A percentile compares a stretch with the other conserved stretches of the same genome.
These are phyloP conservation scores for Irpex rosettiformis DNA, from an alignment of 1,284 basidiomycete genomes.

Conservation along the genomic window DNA sequence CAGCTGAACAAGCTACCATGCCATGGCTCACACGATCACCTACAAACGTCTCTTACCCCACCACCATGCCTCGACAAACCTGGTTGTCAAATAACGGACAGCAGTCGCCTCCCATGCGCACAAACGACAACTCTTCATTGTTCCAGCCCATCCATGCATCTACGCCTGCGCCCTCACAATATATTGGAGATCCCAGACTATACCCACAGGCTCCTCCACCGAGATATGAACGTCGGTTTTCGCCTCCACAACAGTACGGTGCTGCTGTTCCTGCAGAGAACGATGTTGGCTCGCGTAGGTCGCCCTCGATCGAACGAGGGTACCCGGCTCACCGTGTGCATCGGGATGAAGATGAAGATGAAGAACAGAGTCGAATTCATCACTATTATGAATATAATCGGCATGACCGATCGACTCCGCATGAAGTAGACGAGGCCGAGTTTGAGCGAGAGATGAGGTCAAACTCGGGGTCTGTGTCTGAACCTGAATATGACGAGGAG, in stretches of 20 bases:
- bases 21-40: not conserved
- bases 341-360: not conserved
- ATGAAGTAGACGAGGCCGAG: not conserved
- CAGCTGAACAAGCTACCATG: not conserved
- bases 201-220: not conserved
- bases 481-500: not conserved
- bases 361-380: not conserved
- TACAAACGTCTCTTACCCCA: not conserved
- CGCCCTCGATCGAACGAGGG: not conserved
- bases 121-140: not conserved
- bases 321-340: not conserved
- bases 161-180: not conserved
- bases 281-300: not conserved
- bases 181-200: not conserved
- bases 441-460: not conserved
- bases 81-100: not conserved
- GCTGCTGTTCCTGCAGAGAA: not conserved
- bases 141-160: slow-evolving; percentile 3
- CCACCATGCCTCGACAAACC: not conserved
- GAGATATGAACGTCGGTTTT: not conserved
- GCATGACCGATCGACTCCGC: not conserved
- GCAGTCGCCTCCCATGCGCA: not conserved
- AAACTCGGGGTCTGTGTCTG: not conserved
- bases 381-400: not conserved
- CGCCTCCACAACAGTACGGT: not conserved